phyloP scores from a whole-genome alignment of 2,329 filamentous ascomycete species.

The Colletotrichum acutatum region DNA sequence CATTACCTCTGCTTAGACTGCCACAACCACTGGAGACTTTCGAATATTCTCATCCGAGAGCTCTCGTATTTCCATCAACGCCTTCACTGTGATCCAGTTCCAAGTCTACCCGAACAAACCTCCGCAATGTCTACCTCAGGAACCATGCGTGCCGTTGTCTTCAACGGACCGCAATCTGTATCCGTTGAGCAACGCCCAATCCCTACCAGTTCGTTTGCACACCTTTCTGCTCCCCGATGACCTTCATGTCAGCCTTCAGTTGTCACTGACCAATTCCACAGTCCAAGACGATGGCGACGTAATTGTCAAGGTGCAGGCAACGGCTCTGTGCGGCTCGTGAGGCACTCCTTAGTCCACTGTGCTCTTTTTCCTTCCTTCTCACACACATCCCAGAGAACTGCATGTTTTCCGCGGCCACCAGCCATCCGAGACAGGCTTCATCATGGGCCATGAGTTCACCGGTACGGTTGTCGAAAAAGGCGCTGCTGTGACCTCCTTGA shows the following conservation, averaged over 20 bases:
- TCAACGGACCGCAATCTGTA: constrained; percentile 81
- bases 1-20: neutral
- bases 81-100: neutral
- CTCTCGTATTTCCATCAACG: neutral
- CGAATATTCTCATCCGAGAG: neutral
- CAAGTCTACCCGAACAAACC: constrained; percentile 4
- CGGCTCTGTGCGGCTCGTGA: constrained; percentile 89
- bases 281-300: constrained; percentile 79
- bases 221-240: neutral
- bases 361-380: constrained; percentile 9
- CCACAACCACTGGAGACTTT: neutral
- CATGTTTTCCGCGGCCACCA: constrained; percentile 89
- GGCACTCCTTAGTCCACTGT: constrained; percentile 42
- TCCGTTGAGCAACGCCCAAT: constrained; percentile 83
- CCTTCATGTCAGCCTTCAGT: neutral
- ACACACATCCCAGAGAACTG: constrained; percentile 70
- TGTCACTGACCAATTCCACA: constrained; percentile 39
- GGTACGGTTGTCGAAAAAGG: constrained; percentile 78
- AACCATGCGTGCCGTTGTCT: constrained; percentile 90
- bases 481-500: constrained; percentile 72
- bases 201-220: constrained; percentile 65
- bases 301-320: constrained; percentile 84
- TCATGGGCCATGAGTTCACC: constrained; percentile 89
- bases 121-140: constrained; percentile 17
- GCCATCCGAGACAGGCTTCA: constrained; percentile 70